These are phyloP conservation scores for Coniochaeta hoffmannii DNA, from an alignment of 2,329 filamentous ascomycete species.

Conservation along the genomic window DNA sequence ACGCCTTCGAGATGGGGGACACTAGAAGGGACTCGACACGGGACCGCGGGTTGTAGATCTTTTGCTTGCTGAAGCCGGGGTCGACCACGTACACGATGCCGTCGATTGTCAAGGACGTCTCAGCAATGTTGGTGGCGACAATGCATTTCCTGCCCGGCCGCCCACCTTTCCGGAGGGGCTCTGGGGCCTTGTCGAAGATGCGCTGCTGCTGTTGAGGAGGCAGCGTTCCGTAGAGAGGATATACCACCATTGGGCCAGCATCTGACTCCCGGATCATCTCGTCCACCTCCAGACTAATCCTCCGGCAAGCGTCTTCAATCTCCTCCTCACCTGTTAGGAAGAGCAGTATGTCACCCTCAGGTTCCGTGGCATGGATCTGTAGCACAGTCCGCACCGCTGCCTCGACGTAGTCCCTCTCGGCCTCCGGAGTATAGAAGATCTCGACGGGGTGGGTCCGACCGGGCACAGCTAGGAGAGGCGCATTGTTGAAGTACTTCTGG, in stretches of 20 bases:
- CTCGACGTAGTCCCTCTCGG: conserved; percentile 94
- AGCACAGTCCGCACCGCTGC: conserved; percentile 89
- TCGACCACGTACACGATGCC: conserved; percentile 99
- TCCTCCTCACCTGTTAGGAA: conserved; percentile 98
- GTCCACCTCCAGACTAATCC: conserved; percentile 84
- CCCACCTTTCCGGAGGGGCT: conserved; percentile 64
- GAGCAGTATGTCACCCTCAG: conserved; percentile 84
- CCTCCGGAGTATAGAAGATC: conserved; percentile 96
- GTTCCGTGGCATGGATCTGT: conserved; percentile 91
- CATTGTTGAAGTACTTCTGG: conserved; percentile 92
- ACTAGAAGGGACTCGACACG: conserved; percentile 96
- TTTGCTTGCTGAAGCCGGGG: conserved; percentile 97
- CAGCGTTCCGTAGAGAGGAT: conserved; percentile 88
- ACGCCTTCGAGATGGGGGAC: conserved; percentile 95
- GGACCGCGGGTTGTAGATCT: conserved; percentile 96
- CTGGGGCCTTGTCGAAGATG: conserved; percentile 87
- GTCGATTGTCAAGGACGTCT: conserved; percentile 95
- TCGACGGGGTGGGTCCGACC: conserved; percentile 95
- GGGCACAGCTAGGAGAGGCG: conserved; percentile 86
- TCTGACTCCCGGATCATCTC: conserved; percentile 89
- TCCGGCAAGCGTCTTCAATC: conserved; percentile 91
- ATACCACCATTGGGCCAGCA: conserved; percentile 81
- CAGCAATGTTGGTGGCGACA: conserved; percentile 94
- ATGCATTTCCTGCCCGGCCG: conserved; percentile 90
- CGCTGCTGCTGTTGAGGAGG: conserved; percentile 89